A percentile compares a stretch with the other conserved stretches of the same genome.
Conservation (phyloP, 129 eudicot genomes). For the Kitagawia praeruptora region DNA sequence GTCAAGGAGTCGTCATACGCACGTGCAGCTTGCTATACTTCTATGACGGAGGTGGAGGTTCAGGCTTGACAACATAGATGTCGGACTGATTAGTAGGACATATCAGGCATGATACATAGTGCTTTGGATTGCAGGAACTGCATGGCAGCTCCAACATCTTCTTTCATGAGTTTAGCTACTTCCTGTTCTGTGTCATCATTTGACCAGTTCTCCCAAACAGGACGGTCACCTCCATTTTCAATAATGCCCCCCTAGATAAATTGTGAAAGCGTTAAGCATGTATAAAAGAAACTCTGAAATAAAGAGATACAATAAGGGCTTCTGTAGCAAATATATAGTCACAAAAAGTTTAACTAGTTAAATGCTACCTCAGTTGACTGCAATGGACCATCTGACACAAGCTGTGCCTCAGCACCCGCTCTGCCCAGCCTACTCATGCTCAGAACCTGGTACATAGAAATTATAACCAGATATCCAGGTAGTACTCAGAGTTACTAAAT, state of each 20-base stretch:
- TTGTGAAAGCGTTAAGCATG: not conserved
- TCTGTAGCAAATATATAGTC: not conserved
- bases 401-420: slow-evolving; percentile 94
- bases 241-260: slow-evolving; percentile 30
- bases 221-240: slow-evolving; percentile 42
- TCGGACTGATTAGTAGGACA: slow-evolving; percentile 64
- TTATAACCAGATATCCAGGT: not conserved
- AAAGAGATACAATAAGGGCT: not conserved
- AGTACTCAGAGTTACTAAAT: not conserved
- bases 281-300: not conserved
- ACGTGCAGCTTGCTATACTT: slow-evolving; percentile 31
- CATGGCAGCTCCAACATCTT: slow-evolving; percentile 95
- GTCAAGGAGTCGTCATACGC: slow-evolving; percentile 40
- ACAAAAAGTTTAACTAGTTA: not conserved
- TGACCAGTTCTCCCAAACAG: slow-evolving; percentile 90
- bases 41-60: slow-evolving; percentile 59
- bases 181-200: slow-evolving; percentile 75
- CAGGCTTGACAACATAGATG: slow-evolving; percentile 50
- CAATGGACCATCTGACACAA: slow-evolving; percentile 75
- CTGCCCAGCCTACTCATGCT: slow-evolving; percentile 99
- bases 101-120: slow-evolving; percentile 91
- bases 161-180: slow-evolving; percentile 92
- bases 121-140: slow-evolving; percentile 91
- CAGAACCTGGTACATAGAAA: slow-evolving; percentile 50
- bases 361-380: slow-evolving; percentile 63